Percentiles rank a stretch among this genome's conserved stretches.
These are phyloP conservation scores for Didymellaceae sp. DNA, from an alignment of 2,329 filamentous ascomycete species.

Conservation along the genomic window DNA sequence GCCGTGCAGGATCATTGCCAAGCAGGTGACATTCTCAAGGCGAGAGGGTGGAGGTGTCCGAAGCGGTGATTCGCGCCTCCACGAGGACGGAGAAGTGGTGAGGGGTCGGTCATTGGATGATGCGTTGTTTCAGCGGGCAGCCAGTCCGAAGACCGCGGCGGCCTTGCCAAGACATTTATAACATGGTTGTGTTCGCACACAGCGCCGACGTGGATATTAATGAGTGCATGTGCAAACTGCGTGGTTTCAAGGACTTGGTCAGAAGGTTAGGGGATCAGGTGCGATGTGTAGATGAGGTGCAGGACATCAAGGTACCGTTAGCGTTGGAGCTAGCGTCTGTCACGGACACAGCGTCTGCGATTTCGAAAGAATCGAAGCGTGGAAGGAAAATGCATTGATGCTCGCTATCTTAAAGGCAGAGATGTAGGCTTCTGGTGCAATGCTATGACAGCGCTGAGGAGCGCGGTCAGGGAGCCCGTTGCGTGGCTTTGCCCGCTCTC, in stretches of 20 bases:
- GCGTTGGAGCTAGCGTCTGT: background rate
- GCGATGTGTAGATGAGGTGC: background rate
- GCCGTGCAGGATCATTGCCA: background rate
- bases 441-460: constrained; percentile 75
- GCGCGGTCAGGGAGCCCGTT: constrained; percentile 73
- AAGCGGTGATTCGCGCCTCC: constrained; percentile 5
- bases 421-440: constrained; percentile 54
- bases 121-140: constrained; percentile 5
- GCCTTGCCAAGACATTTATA: constrained; percentile 8
- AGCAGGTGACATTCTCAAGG: constrained; percentile 1
- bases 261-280: background rate
- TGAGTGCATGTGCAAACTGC: background rate
- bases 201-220: background rate
- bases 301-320: constrained; percentile 8
- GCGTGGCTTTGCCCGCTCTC: constrained; percentile 71
- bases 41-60: background rate
- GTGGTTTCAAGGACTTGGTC: background rate
- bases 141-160: constrained; percentile 5
- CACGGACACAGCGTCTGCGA: background rate
- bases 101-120: constrained; percentile 2
- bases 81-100: background rate
- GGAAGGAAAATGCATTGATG: constrained; percentile 3
- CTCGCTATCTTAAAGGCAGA: constrained; percentile 12
- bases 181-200: background rate
- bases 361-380: background rate